A percentile compares a stretch with the other conserved stretches of the same genome.
phyloP scores from a whole-genome alignment of 768 basidiomycete genomes.

The Boletus bicolor region DNA sequence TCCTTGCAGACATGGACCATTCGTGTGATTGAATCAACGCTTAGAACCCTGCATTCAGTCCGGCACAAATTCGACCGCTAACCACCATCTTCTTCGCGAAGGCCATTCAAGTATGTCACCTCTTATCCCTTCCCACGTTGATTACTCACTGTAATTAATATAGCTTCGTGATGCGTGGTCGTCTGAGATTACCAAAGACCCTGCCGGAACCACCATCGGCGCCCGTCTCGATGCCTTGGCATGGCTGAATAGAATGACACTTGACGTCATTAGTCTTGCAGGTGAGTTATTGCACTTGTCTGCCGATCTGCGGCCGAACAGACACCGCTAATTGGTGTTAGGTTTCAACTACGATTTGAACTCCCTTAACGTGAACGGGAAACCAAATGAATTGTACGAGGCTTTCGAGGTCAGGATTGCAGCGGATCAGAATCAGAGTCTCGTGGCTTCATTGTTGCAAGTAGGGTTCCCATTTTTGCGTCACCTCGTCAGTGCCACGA shows the following conservation, averaged over 20 bases:
- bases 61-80: constrained; percentile 54
- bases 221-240: constrained; percentile 29
- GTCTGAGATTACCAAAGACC: constrained; percentile 29
- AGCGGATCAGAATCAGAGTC: not conserved
- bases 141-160: not conserved
- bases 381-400: constrained; percentile 31
- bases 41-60: constrained; percentile 72
- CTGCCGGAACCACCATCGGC: constrained; percentile 9
- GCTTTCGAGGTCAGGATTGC: constrained; percentile 31
- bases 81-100: constrained; percentile 58
- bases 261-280: constrained; percentile 41
- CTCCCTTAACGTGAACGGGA: constrained; percentile 25
- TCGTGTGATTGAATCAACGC: not conserved
- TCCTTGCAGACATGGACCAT: not conserved
- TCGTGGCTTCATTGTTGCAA: constrained; percentile 28
- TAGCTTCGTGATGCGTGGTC: constrained; percentile 47
- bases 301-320: not conserved
- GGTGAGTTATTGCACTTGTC: constrained; percentile 16
- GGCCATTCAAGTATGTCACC: constrained; percentile 42
- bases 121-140: not conserved
- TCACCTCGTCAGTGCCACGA: constrained; percentile 33
- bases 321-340: not conserved
- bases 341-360: constrained; percentile 39
- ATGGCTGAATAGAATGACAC: constrained; percentile 34
- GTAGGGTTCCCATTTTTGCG: constrained; percentile 37